Evolutionary conservation across 2,329 filamentous ascomycete species (phyloP), one percentile per base, ranked within the genome.

Genomic region (Diplocarpon rosae): DNA sequence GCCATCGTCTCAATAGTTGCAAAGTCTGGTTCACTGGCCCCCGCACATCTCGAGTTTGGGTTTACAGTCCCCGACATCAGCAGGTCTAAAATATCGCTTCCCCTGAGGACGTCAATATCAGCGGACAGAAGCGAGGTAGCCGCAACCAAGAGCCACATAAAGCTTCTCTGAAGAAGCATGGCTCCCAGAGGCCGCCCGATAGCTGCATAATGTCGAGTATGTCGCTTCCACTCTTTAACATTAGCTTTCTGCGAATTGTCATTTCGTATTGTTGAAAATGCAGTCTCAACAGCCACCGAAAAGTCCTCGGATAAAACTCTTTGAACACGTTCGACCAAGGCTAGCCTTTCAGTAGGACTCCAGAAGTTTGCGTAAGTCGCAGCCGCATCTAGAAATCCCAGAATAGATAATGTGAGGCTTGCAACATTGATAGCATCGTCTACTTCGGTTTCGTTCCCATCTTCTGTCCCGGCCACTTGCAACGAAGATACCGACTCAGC

Each of bases 181-280:
- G 89, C 87, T 9, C 92, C 88, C 35, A 98, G 67, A 0, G 93
- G 90, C 15, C 86, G 77, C 9, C 85, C 85, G 47, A 78, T 73
- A 13, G 80, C 75, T 24, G 85, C 79, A 65, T 96, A 98, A 49
- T 89, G 84, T 36, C 83, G 84, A 45, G 86, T 68, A 63, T 86
- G 87, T 52, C 82, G 79, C 65, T 85, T 93, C 92, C 92, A 98
- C 53, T 95, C 85, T 57, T 80, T 83, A 15, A 85, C 69, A 24
- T 75, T 67, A 38, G 73, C 71, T 50, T 85, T 80, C 17, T 78
- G 68, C 24, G 73, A 73, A 52, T 78, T 79, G 2, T 82, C 75
- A 63, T 93, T 94, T 44, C 90, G 83, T 52, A 96, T 84, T 8
- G 85, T 88, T 8, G 90, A 95, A 46, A 95, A 82, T 8, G 88